Percentiles rank a stretch among this genome's conserved stretches.
These are phyloP conservation scores for Wallacemonas sp. DNA, from an alignment of 208 protist species.

Conservation along the genomic window DNA sequence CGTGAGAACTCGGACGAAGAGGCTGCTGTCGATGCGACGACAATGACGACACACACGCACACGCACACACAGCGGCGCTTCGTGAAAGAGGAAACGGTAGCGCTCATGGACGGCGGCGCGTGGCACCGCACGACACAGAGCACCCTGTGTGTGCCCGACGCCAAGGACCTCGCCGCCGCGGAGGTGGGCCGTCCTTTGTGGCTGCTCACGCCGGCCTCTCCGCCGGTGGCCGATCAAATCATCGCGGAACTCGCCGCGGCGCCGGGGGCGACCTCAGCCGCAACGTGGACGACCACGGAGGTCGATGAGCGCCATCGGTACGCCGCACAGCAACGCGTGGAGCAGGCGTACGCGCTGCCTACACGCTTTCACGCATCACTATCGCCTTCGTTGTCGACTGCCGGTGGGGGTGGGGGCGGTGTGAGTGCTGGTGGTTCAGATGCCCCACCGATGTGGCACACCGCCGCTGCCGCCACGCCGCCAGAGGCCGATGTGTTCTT, in stretches of 20 bases:
- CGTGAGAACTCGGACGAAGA: too few species aligned
- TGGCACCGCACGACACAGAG: neutral
- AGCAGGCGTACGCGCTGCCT: slow-evolving; percentile 15
- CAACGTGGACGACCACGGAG: too few species aligned
- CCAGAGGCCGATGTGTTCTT: slow-evolving; percentile 1
- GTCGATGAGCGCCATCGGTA: neutral
- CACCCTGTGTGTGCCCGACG: neutral
- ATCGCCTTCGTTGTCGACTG: neutral
- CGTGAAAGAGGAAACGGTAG: neutral
- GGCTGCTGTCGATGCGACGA: neutral
- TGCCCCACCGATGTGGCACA: too few species aligned
- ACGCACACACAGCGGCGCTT: neutral
- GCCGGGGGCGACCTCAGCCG: too few species aligned
- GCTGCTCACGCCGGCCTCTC: slow-evolving; percentile 14
- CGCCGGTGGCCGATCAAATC: neutral
- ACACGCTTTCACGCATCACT: neutral
- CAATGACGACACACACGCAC: neutral
- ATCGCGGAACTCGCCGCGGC: slow-evolving; percentile 1
- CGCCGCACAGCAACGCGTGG: slow-evolving; percentile 4
- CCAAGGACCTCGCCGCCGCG: slow-evolving; percentile 1
- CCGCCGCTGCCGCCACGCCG: too few species aligned
- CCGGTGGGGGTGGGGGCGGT: neutral
- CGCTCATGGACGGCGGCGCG: slow-evolving; percentile 1
- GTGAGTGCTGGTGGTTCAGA: too few species aligned
- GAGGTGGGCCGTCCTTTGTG: slow-evolving; percentile 10